phyloP scores from a whole-genome alignment of 1,139 yeast genomes.

The Candida tropicalis region DNA sequence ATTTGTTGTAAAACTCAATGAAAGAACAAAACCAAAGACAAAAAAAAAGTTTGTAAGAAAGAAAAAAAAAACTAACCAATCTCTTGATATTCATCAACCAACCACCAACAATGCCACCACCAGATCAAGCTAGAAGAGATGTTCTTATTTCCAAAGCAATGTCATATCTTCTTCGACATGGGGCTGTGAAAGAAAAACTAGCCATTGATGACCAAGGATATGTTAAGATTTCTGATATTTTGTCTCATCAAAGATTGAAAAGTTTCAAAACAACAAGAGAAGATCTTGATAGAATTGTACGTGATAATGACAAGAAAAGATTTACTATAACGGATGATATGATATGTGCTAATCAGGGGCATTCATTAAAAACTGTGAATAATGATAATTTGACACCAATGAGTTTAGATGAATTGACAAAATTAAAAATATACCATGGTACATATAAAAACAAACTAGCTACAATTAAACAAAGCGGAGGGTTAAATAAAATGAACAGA shows the following conservation, averaged over 20 bases:
- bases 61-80: conserved; percentile 1
- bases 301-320: conserved; percentile 67
- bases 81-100: background rate
- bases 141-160: conserved; percentile 69
- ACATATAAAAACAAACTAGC: conserved; percentile 59
- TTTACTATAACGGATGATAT: conserved; percentile 43
- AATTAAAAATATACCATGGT: conserved; percentile 68
- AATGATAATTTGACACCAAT: conserved; percentile 41
- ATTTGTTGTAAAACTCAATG: background rate
- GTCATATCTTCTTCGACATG: conserved; percentile 79
- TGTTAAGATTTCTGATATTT: conserved; percentile 53
- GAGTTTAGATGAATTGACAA: conserved; percentile 22
- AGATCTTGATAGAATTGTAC: conserved; percentile 66
- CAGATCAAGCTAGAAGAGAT: conserved; percentile 40
- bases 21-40: conserved; percentile 4
- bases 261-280: conserved; percentile 52
- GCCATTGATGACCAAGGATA: conserved; percentile 70
- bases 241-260: conserved; percentile 62
- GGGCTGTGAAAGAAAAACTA: conserved; percentile 72
- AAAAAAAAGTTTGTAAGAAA: background rate
- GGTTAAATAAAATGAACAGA: conserved; percentile 69
- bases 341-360: conserved; percentile 94
- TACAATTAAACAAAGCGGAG: conserved; percentile 53
- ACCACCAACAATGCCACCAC: conserved; percentile 11
- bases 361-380: conserved; percentile 56